Conservation (phyloP, 164 flowering plant species). For the Tetracentron sinense region DNA sequence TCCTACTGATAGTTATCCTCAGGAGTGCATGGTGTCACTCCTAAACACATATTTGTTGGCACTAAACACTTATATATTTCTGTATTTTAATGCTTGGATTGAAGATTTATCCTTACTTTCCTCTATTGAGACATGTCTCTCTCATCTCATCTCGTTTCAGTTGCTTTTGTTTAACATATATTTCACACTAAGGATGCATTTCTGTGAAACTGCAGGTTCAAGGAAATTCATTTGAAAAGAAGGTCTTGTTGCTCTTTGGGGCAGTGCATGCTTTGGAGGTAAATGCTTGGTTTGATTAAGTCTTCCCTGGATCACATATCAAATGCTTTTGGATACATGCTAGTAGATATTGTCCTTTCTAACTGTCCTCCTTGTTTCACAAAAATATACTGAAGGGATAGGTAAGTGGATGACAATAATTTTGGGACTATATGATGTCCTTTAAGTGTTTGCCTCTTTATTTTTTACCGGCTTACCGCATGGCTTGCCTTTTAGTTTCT, state of each 20-base stretch:
- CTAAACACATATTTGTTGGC: neutral
- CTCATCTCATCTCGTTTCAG: neutral
- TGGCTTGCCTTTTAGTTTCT: too few relatives aligned
- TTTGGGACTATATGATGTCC: neutral
- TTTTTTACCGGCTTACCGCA: too few relatives aligned
- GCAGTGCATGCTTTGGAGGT: slow-evolving; percentile 70
- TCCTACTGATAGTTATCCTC: too few relatives aligned
- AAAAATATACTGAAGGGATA: neutral
- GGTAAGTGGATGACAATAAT: neutral
- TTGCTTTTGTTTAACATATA: slow-evolving; percentile 1
- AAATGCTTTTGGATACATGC: too few relatives aligned
- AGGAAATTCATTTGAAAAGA: slow-evolving; percentile 97
- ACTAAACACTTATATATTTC: neutral
- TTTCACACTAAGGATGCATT: too few relatives aligned
- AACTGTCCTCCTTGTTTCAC: too few relatives aligned
- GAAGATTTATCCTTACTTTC: neutral
- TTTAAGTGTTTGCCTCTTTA: too few relatives aligned
- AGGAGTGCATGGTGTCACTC: too few relatives aligned
- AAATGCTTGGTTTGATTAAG: slow-evolving; percentile 12
- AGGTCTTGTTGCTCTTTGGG: slow-evolving; percentile 74
- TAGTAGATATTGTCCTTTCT: too few relatives aligned
- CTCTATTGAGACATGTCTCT: neutral
- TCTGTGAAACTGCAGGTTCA: slow-evolving; percentile 66
- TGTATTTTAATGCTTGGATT: neutral
- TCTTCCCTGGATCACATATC: too few relatives aligned